phyloP scores from a whole-genome alignment of 805 yeast genomes.

The Metschnikowia cerradonensis region DNA sequence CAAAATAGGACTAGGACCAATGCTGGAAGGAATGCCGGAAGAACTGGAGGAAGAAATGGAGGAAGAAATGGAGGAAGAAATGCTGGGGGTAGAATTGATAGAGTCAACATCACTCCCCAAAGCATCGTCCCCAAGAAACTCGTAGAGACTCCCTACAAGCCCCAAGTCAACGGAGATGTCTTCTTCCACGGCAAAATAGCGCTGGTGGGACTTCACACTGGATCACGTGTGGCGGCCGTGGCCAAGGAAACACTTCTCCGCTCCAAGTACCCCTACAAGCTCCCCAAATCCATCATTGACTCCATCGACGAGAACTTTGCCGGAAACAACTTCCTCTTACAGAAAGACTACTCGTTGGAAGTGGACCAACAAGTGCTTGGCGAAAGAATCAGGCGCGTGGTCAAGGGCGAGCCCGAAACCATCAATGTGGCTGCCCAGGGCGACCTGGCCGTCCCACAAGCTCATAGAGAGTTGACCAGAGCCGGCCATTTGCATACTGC shows the following conservation, averaged over 20 bases:
- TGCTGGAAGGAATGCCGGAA: too few species aligned
- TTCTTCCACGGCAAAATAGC: conserved; percentile 38
- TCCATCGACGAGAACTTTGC: conserved; percentile 16
- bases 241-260: conserved; percentile 35
- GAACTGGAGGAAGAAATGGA: too few species aligned
- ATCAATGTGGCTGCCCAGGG: conserved; percentile 6
- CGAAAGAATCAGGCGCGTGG: conserved; percentile 26
- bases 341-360: conserved; percentile 24
- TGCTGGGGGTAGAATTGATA: too few species aligned
- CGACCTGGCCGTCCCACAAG: neutral
- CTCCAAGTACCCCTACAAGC: conserved; percentile 39
- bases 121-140: conserved; percentile 16
- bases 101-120: neutral
- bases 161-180: conserved; percentile 22
- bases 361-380: conserved; percentile 20
- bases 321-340: conserved; percentile 32
- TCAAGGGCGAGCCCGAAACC: conserved; percentile 28
- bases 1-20: too few species aligned
- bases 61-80: too few species aligned
- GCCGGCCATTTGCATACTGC: conserved; percentile 26
- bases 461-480: conserved; percentile 23
- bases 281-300: conserved; percentile 34
- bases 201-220: conserved; percentile 16
- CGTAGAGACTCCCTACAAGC: conserved; percentile 16
- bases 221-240: conserved; percentile 38